These are phyloP conservation scores for Penicillium sp. DNA, from an alignment of 2,329 filamentous ascomycete genomes.

Conservation along the genomic window DNA sequence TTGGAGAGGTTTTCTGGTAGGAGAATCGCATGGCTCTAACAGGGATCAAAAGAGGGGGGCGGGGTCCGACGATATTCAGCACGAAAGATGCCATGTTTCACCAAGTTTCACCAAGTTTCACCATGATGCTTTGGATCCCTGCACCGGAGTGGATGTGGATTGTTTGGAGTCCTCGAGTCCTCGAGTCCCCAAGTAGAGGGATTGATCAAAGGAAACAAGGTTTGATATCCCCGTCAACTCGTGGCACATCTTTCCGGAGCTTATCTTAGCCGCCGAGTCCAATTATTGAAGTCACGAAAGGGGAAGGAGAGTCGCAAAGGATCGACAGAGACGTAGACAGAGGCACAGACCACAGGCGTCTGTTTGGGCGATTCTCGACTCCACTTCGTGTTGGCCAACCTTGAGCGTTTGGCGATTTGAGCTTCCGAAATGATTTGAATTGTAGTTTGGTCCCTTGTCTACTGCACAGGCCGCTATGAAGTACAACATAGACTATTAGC, in stretches of 20 bases:
- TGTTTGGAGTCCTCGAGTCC: background rate
- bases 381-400: background rate
- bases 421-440: background rate
- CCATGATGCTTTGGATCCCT: constrained; percentile 19
- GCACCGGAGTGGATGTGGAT: constrained; percentile 17
- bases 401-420: background rate
- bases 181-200: constrained; percentile 3
- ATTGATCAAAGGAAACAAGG: constrained; percentile 7
- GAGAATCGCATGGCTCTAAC: constrained; percentile 6
- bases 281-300: no score
- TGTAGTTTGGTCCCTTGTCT: background rate
- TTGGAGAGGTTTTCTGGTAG: background rate
- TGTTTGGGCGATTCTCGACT: constrained; percentile 1
- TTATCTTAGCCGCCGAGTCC: constrained; percentile 21
- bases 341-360: constrained; percentile 1
- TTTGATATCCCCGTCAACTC: constrained; percentile 25
- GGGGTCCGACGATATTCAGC: constrained; percentile 7
- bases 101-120: no score
- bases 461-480: background rate
- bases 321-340: constrained; percentile 1
- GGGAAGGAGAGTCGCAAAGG: constrained; percentile 1
- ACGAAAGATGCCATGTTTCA: constrained; percentile 15
- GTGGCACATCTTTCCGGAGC: constrained; percentile 19
- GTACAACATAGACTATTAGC: no score
- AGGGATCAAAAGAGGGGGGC: constrained; percentile 23